A percentile compares a stretch with the other conserved stretches of the same genome.
Conservation (phyloP, 2,329 filamentous ascomycete species). For the Diaporthe vaccinii region DNA sequence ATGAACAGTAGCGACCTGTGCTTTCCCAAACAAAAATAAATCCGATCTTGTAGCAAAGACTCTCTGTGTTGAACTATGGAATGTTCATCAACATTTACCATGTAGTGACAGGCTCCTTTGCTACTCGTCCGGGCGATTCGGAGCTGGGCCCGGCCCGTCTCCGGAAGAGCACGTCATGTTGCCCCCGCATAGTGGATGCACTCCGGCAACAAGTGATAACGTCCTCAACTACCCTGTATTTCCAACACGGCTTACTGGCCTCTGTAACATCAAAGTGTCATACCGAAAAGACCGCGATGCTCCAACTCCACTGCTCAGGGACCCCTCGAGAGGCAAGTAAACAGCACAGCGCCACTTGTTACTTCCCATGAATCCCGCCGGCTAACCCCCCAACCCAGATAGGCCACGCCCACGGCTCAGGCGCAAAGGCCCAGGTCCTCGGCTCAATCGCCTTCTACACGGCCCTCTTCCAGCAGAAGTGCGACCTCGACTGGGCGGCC, state of each 20-base stretch:
- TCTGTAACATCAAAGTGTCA: too few species aligned
- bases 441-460: constrained; percentile 39
- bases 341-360: too few species aligned
- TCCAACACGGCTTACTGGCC: not conserved
- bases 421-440: constrained; percentile 30
- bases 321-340: constrained; percentile 30
- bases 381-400: constrained; percentile 19
- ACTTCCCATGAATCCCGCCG: not conserved
- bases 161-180: constrained; percentile 4
- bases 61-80: too few species aligned
- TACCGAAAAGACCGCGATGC: constrained; percentile 2
- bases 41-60: too few species aligned
- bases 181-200: not conserved
- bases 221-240: not conserved
- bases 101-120: too few species aligned
- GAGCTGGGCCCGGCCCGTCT: not conserved
- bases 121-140: too few species aligned
- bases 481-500: constrained; percentile 35
- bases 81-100: too few species aligned
- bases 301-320: constrained; percentile 37
- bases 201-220: constrained; percentile 1
- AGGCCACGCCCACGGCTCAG: constrained; percentile 35
- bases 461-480: constrained; percentile 33
- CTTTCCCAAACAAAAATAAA: rapidly evolving
- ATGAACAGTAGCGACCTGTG: not conserved